Evolutionary conservation across 805 yeast genomes (phyloP).

Genomic region (Barnettozyma populi): DNA sequence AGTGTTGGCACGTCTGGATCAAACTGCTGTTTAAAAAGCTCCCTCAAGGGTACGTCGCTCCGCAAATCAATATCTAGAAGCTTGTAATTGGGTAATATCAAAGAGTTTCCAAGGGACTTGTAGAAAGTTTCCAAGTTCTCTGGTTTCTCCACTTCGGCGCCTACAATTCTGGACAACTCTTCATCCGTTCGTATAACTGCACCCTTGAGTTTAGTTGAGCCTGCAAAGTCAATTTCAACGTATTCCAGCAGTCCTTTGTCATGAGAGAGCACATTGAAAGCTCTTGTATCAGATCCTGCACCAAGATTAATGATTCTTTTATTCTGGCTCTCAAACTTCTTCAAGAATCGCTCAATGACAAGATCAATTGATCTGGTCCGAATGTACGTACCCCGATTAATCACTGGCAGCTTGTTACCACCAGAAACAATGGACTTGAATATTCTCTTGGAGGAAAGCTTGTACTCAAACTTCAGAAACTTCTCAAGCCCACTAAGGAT

Average conservation of each 20-base stretch:
- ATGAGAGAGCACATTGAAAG: slow-evolving; percentile 31
- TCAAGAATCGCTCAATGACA: slow-evolving; percentile 38
- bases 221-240: slow-evolving; percentile 48
- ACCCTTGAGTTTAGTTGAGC: slow-evolving; percentile 40
- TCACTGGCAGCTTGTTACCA: slow-evolving; percentile 43
- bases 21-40: slow-evolving; percentile 18
- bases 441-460: slow-evolving; percentile 16
- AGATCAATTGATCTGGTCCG: slow-evolving; percentile 50
- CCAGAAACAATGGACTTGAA: slow-evolving; percentile 14
- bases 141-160: slow-evolving; percentile 3
- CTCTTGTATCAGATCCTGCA: slow-evolving; percentile 61
- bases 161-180: slow-evolving; percentile 10
- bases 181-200: slow-evolving; percentile 15
- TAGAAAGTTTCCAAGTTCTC: slow-evolving; percentile 8
- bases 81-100: slow-evolving; percentile 19
- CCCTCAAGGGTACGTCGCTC: slow-evolving; percentile 23
- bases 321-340: slow-evolving; percentile 14
- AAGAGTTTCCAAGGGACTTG: slow-evolving; percentile 25
- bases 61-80: slow-evolving; percentile 32
- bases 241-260: slow-evolving; percentile 28
- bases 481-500: slow-evolving; percentile 18
- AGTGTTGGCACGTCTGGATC: slow-evolving; percentile 37
- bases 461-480: slow-evolving; percentile 20
- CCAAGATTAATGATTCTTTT: slow-evolving; percentile 62
- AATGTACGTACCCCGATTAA: slow-evolving; percentile 66